These are phyloP conservation scores for Paramecium sonneborni DNA, from an alignment of 73 alveolate species.

Conservation along the genomic window DNA sequence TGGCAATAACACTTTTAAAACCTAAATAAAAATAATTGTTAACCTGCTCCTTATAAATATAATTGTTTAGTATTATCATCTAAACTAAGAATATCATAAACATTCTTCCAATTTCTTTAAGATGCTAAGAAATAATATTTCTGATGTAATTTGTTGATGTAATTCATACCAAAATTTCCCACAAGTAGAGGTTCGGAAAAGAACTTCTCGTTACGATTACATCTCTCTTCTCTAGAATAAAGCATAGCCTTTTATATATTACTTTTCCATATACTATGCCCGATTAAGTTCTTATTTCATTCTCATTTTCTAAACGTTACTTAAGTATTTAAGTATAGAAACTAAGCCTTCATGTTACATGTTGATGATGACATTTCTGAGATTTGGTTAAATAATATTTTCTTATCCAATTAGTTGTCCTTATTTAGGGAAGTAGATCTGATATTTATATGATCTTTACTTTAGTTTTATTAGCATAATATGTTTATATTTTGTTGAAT, in stretches of 20 bases:
- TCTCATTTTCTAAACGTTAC: not conserved
- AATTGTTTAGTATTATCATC: not conserved
- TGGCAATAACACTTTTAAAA: not conserved
- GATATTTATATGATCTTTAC: not conserved
- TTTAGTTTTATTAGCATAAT: not conserved
- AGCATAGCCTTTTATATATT: not conserved
- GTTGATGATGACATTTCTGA: not conserved
- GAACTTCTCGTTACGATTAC: slow-evolving; percentile 30
- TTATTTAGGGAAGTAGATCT: slow-evolving; percentile 16
- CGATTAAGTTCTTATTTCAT: not conserved
- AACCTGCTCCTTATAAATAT: slow-evolving; percentile 11
- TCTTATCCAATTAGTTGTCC: not conserved
- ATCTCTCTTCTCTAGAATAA: slow-evolving; percentile 29
- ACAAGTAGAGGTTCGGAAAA: not conserved
- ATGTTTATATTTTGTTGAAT: not conserved
- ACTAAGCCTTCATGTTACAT: not conserved
- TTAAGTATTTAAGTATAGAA: not conserved
- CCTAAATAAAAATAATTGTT: not conserved
- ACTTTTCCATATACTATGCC: not conserved
- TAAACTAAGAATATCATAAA: not conserved
- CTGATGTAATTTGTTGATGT: slow-evolving; percentile 16
- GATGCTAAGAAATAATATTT: not conserved
- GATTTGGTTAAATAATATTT: not conserved
- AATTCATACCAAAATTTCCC: not conserved
- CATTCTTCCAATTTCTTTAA: not conserved